Conservation (phyloP, 2,329 filamentous ascomycete species). For the Penicillium polonicum region DNA sequence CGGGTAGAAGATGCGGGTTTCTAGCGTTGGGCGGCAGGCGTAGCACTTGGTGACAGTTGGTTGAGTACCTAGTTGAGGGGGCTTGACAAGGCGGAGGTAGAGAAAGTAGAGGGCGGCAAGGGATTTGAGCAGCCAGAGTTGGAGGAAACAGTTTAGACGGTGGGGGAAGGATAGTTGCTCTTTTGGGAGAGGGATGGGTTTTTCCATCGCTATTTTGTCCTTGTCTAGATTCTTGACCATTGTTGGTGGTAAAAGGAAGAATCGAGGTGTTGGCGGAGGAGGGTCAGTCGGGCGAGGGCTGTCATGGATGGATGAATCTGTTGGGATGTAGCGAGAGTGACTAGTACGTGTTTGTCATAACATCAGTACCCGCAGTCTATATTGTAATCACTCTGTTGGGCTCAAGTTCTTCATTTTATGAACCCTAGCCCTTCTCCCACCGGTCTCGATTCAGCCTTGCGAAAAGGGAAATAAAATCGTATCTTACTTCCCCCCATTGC, state of each 20-base stretch:
- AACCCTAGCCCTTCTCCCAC: neutral
- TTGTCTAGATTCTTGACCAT: neutral
- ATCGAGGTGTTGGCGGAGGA: neutral
- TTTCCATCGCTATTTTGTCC: neutral
- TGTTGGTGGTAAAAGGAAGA: neutral
- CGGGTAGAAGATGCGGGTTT: neutral
- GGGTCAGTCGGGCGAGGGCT: neutral
- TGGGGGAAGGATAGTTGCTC: constrained; percentile 14
- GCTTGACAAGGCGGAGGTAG: constrained; percentile 10
- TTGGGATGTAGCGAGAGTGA: neutral
- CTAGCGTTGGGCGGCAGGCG: neutral
- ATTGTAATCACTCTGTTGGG: neutral
- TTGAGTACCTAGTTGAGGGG: neutral
- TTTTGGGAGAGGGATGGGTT: constrained; percentile 10
- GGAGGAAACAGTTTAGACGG: constrained; percentile 21
- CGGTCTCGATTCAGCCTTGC: neutral
- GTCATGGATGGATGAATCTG: neutral
- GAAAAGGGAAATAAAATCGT: neutral
- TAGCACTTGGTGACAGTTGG: neutral
- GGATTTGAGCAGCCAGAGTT: constrained; percentile 23
- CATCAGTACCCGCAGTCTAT: neutral
- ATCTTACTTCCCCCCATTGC: neutral
- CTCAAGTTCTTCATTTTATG: neutral
- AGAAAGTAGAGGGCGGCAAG: constrained; percentile 12
- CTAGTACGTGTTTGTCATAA: neutral